Base-by-base conservation (phyloP, 768 basidiomycete genomes). In the Clathrus columnatus region DNA sequence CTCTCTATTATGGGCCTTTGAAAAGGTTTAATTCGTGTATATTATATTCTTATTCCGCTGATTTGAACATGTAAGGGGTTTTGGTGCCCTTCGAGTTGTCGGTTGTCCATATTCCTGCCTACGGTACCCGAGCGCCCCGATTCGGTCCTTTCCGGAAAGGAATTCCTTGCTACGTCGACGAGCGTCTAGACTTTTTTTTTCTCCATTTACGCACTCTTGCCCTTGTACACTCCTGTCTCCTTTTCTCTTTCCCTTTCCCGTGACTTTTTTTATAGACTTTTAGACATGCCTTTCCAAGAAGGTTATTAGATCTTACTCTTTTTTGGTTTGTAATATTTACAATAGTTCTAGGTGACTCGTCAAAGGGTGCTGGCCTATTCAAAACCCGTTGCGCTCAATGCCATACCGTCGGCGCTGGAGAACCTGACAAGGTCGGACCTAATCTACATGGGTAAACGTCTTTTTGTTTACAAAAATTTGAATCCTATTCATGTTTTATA, bases 331-430 rank as follows among this genome's bases (percentile, higher is more conserved):
- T 36, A 3, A 2, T n/a, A 14, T 36, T 36, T n/a, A 14, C 4
- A 36, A 2, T 3, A 36, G 4, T 2, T 36, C n/a, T 36, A 80
- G 94, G 94, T 82, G 90, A 96, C 76, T 70, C 86, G 65, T 64
- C 65, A 54, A 96, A 94, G 80, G 94, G 94, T 73, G 93, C 94
- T 68, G 74, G 77, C 67, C 86, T 96, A 70, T 97, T 97, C 86
- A 95, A 93, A 78, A 93, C 92, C 59, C 87, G 93, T 57, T 93
- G 89, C 66, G 85, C 87, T 42, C 91, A 96, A 69, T 97, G 94
- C 74, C 94, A 97, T 71, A 96, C 91, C 60, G 70, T 88, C 60
- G 88, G 74, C 54, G 75, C 79, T 63, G 83, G 85, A 54, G 90
- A 83, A 64, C 76, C 82, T 44, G 78, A 93, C 76, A 90, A 89